Evolutionary conservation across 1,284 basidiomycete species (phyloP), one percentile per base, ranked within the genome.

Genomic region (Omphalotus olearius): DNA sequence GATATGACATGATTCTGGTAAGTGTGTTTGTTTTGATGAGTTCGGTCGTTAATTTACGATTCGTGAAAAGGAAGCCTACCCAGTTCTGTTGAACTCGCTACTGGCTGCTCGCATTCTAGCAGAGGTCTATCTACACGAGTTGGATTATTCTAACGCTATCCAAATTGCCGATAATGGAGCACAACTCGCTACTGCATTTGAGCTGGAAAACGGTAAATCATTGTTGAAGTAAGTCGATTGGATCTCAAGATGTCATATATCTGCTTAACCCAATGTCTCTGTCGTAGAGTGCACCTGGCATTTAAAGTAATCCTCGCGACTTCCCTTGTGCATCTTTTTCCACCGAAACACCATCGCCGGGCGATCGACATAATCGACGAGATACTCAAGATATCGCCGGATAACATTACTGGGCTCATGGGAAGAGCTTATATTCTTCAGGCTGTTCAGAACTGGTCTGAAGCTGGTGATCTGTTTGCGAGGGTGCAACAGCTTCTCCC

Each of bases 321-420:
- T 0, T 85, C 91, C 3, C 76, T 97, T 14, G 89, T 94, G 1
- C 88, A 97, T 59, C 76, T 90, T 49, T 91, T 85, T 66, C 85
- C 95, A 9, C 96, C 96, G 0, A 93, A 94, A 62, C 86, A 98
- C 61, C 96, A 99, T 64, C 61, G 73, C 11, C 83, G 86, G 41
- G 95, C 96, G 1, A 70, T 86, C 26, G 71, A 79, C 11, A 76
- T 96, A 5, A 73, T 96, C 23, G 80, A 91, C 33, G 79, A 82
- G 2, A 78, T 95, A 4, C 77, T 98, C 4, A 60, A 72, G 1
- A 66, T 75, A 43, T 79, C 86, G 37, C 78, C 86, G 0, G 64
- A 78, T 41, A 87, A 94, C 60, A 69, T 83, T 2, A 67, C 78
- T 11, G 83, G 82, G 17, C 74, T 95, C 28, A 85, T 94, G 67